These are phyloP conservation scores for Xylaria sp. DNA, from an alignment of 2,329 filamentous ascomycete species.

Conservation along the genomic window DNA sequence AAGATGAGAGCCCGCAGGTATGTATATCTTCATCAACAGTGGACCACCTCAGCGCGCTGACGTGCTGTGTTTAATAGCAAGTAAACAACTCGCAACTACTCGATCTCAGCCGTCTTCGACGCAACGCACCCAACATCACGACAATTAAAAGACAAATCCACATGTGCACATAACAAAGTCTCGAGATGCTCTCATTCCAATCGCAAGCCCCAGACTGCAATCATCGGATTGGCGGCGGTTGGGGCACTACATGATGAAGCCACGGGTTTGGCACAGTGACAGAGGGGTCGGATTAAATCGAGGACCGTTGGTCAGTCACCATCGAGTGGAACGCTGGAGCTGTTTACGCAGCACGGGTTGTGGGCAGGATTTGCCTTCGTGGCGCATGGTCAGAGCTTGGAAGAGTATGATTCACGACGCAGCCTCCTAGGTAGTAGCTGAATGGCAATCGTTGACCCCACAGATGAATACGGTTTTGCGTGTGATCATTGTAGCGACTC, in stretches of 20 bases:
- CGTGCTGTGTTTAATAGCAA: conserved; percentile 49
- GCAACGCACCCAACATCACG: conserved; percentile 50
- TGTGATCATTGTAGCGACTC: neutral
- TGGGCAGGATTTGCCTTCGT: conserved; percentile 33
- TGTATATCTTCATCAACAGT: conserved; percentile 55
- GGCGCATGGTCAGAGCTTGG: conserved; percentile 37
- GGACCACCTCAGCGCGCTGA: neutral
- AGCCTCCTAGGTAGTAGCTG: conserved; percentile 45
- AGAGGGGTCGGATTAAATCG: conserved; percentile 42
- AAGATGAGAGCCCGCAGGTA: conserved; percentile 99
- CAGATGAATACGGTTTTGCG: neutral
- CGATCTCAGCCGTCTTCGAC: conserved; percentile 54
- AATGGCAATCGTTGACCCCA: conserved; percentile 42
- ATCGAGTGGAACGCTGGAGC: conserved; percentile 46
- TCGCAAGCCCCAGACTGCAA: conserved; percentile 12
- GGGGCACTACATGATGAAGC: conserved; percentile 36
- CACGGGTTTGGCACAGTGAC: conserved; percentile 51
- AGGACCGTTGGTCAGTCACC: conserved; percentile 49
- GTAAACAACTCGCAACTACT: conserved; percentile 56
- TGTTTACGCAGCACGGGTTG: conserved; percentile 46
- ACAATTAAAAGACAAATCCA: conserved; percentile 49
- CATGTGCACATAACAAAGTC: conserved; percentile 48
- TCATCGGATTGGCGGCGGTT: conserved; percentile 14
- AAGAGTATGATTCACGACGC: conserved; percentile 38
- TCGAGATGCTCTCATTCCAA: conserved; percentile 26